phyloP scores from a whole-genome alignment of 257 asterid species.

The Haberlea rhodopensis region DNA sequence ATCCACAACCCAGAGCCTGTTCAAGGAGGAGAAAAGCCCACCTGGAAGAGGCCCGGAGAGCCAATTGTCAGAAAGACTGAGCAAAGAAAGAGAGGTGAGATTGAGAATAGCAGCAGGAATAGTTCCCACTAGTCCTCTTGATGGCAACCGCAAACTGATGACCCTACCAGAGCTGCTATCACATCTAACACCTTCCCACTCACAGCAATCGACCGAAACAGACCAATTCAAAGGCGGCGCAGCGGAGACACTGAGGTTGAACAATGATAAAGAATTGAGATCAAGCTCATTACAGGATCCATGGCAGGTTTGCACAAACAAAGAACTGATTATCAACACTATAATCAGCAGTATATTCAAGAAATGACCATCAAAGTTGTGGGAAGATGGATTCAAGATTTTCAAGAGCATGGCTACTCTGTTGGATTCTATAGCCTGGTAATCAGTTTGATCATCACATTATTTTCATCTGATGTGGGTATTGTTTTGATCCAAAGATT shows the following conservation, averaged over 20 bases:
- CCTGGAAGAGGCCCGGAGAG: conserved; percentile 63
- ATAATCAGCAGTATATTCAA: conserved; percentile 28
- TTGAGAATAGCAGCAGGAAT: conserved; percentile 46
- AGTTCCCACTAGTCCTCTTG: conserved; percentile 55
- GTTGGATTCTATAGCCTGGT: not conserved
- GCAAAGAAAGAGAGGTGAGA: conserved; percentile 54
- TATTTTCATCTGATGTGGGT: too few relatives aligned
- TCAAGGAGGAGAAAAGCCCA: conserved; percentile 45
- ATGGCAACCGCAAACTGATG: conserved; percentile 53
- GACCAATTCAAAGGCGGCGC: conserved; percentile 65
- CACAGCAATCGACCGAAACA: conserved; percentile 59
- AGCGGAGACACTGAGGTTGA: conserved; percentile 40
- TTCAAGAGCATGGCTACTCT: conserved; percentile 54
- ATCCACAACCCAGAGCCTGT: conserved; percentile 43
- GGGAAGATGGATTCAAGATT: conserved; percentile 22
- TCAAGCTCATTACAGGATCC: conserved; percentile 55
- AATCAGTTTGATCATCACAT: not conserved
- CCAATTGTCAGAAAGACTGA: conserved; percentile 56
- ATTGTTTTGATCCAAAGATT: not conserved
- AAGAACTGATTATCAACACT: conserved; percentile 22
- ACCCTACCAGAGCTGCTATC: conserved; percentile 56
- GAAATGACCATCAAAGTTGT: conserved; percentile 19
- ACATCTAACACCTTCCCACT: conserved; percentile 82
- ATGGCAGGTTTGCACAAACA: conserved; percentile 34
- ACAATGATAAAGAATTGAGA: conserved; percentile 44